Evolutionary conservation across 2,329 filamentous ascomycete genomes (phyloP).

Genomic region (Beauveria asiatica): DNA sequence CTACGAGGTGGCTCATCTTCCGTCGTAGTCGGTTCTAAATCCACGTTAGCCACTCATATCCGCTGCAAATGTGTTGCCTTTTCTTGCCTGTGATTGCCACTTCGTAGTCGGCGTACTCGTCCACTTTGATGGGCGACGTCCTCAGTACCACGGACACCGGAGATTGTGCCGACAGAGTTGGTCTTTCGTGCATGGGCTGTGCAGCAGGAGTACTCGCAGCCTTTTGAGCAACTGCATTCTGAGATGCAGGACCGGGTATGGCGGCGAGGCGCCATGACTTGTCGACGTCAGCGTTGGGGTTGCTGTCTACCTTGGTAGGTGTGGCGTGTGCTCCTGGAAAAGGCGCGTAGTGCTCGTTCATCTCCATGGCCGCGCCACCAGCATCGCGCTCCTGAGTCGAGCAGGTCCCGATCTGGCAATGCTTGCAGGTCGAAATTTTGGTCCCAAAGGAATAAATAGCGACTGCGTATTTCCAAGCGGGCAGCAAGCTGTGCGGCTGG

Average conservation of each 20-base stretch:
- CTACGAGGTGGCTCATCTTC: not conserved
- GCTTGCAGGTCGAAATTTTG: not conserved
- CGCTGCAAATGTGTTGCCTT: not conserved
- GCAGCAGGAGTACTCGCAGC: not conserved
- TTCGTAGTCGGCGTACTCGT: constrained; percentile 2
- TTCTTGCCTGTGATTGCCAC: not conserved
- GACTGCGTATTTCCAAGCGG: not conserved
- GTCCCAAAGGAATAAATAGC: not conserved
- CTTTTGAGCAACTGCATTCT: not conserved
- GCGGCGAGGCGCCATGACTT: not conserved
- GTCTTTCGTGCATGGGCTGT: not conserved
- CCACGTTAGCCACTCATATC: not conserved
- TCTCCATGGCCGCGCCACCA: not conserved
- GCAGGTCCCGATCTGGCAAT: not conserved
- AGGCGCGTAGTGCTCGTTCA: not conserved
- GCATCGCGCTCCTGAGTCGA: not conserved
- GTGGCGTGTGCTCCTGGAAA: not conserved
- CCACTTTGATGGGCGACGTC: not conserved
- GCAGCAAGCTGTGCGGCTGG: not conserved
- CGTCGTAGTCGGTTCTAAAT: not conserved
- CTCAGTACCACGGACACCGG: constrained; percentile 6
- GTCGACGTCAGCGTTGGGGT: not conserved
- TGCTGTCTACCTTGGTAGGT: not conserved
- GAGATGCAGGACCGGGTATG: not conserved
- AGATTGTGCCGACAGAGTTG: not conserved